phyloP scores from a whole-genome alignment of 345 rosid species.

The Mangifera indica region DNA sequence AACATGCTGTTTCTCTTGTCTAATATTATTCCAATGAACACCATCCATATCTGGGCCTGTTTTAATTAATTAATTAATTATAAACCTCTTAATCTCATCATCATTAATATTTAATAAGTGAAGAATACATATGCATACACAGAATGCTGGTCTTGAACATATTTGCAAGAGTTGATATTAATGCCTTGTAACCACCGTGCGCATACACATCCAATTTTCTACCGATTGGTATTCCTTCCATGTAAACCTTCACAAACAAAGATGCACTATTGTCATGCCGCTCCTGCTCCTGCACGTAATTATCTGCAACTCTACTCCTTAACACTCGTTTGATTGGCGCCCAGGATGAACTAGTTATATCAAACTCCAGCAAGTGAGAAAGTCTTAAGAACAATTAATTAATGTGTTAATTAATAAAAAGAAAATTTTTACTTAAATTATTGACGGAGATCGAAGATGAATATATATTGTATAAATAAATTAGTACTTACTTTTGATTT shows the following conservation, averaged over 20 bases:
- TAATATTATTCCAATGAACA: conserved; percentile 1
- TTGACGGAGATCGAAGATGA: background rate
- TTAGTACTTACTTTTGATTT: background rate
- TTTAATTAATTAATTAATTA: no score
- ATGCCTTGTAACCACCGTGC: conserved; percentile 29
- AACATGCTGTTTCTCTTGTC: conserved; percentile 21
- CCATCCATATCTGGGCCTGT: conserved; percentile 19
- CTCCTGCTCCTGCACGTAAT: background rate
- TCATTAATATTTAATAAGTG: no score
- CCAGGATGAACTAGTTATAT: conserved; percentile 14
- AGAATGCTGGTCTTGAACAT: conserved; percentile 35
- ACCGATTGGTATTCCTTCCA: conserved; percentile 59
- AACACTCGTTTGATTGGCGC: conserved; percentile 37
- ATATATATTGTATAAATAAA: background rate
- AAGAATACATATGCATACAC: conserved; percentile 23
- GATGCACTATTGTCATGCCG: background rate
- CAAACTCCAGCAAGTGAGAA: no score
- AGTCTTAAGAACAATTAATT: no score
- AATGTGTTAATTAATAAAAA: no score
- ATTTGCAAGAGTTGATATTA: conserved; percentile 24
- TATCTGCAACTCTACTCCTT: conserved; percentile 28
- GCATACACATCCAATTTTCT: conserved; percentile 50
- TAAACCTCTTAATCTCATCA: background rate
- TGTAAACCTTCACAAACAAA: conserved; percentile 49
- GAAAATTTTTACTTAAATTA: no score